Conservation (phyloP, 768 basidiomycete species). For the Suillus spraguei region DNA sequence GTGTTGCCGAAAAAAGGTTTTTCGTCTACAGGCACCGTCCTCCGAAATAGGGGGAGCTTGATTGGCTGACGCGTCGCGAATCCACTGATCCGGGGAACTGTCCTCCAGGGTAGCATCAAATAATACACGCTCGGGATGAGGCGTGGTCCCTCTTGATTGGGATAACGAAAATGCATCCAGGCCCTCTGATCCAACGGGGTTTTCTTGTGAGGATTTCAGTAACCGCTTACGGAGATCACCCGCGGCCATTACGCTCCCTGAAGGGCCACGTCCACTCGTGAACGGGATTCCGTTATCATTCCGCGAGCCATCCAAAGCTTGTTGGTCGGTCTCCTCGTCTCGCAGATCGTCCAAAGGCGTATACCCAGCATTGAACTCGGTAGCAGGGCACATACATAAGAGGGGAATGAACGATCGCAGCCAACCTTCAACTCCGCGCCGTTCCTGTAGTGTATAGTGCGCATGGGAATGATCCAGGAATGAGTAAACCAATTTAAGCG, state of each 20-base stretch:
- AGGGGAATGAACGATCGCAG: conserved; percentile 82
- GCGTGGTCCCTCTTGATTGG: conserved; percentile 17
- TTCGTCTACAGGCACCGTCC: conserved; percentile 41
- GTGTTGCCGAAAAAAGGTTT: conserved; percentile 89
- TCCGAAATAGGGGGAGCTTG: conserved; percentile 25
- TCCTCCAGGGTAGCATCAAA: conserved; percentile 11
- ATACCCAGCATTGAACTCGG: conserved; percentile 67
- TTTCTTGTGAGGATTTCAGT: conserved; percentile 74
- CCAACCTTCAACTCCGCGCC: conserved; percentile 83
- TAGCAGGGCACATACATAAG: conserved; percentile 69
- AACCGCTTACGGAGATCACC: conserved; percentile 80
- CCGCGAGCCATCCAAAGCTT: conserved; percentile 20
- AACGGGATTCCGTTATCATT: conserved; percentile 44
- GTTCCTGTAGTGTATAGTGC: conserved; percentile 74
- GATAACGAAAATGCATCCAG: conserved; percentile 33
- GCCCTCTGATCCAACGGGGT: conserved; percentile 36
- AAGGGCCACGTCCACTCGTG: conserved; percentile 42
- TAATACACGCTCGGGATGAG: conserved; percentile 12
- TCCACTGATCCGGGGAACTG: conserved; percentile 56
- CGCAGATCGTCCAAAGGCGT: conserved; percentile 55
- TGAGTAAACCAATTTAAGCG: conserved; percentile 85
- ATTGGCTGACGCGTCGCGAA: conserved; percentile 46
- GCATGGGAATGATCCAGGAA: conserved; percentile 88
- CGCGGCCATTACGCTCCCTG: conserved; percentile 52
- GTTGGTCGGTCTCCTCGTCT: conserved; percentile 36